Conservation (phyloP, 495 filamentous ascomycete genomes). For the Penicillium riverlandense region DNA sequence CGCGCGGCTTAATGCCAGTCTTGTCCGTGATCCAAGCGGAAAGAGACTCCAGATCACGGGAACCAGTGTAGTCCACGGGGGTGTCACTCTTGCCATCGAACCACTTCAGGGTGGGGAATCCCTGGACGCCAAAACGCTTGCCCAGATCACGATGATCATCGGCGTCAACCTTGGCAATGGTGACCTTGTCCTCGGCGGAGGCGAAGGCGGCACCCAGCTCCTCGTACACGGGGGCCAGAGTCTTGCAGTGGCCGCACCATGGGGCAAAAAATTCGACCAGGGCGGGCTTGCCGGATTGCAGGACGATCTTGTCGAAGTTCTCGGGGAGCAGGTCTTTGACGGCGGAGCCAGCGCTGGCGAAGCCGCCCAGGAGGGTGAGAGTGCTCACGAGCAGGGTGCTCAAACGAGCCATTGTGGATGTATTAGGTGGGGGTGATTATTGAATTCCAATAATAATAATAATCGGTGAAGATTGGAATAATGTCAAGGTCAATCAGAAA, state of each 20-base stretch:
- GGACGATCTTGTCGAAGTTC: conserved; percentile 86
- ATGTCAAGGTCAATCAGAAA: background rate
- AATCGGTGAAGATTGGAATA: background rate
- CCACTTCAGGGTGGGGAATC: conserved; percentile 96
- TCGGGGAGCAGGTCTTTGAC: conserved; percentile 80
- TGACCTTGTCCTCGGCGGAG: conserved; percentile 71
- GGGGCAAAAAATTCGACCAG: conserved; percentile 98
- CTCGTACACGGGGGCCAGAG: conserved; percentile 87
- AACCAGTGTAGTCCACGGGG: conserved; percentile 78
- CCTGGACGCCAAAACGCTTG: conserved; percentile 78
- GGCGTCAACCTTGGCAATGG: conserved; percentile 92
- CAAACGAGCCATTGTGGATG: conserved; percentile 38
- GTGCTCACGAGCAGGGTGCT: conserved; percentile 38
- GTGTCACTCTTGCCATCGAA: conserved; percentile 94
- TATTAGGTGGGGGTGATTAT: background rate
- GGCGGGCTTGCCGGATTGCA: conserved; percentile 88
- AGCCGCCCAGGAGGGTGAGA: conserved; percentile 33
- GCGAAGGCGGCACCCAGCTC: conserved; percentile 74
- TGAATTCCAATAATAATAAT: background rate
- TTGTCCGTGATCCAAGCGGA: conserved; percentile 76
- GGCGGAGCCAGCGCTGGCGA: conserved; percentile 37
- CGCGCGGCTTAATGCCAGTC: conserved; percentile 73
- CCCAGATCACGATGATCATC: conserved; percentile 81
- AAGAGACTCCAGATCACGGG: conserved; percentile 83
- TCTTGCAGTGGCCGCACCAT: conserved; percentile 99